Conservation (phyloP, 1,139 yeast species). For the Diutina catenulata region DNA sequence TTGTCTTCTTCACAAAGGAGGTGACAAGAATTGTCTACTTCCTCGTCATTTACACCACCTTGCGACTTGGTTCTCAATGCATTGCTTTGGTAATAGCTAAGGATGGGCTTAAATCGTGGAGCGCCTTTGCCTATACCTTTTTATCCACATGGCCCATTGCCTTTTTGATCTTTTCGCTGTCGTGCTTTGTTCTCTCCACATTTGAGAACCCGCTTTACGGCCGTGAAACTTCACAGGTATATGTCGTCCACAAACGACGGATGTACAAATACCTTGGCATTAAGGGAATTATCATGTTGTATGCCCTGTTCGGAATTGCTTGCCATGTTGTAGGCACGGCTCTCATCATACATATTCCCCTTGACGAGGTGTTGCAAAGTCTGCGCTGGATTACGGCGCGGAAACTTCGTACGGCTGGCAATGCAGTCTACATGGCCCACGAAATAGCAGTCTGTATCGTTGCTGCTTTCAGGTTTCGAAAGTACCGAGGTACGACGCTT, state of each 20-base stretch:
- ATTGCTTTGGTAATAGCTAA: slow-evolving; percentile 1
- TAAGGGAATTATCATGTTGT: background rate
- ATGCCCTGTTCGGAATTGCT: background rate
- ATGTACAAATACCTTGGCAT: background rate
- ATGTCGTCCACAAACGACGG: background rate
- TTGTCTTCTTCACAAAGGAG: slow-evolving; percentile 2
- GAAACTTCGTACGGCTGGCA: slow-evolving; percentile 3
- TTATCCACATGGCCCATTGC: background rate
- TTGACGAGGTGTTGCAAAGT: background rate
- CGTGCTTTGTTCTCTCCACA: background rate
- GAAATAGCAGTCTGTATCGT: background rate
- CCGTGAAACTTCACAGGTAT: background rate
- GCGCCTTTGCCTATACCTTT: background rate
- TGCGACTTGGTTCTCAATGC: background rate
- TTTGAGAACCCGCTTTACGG: background rate
- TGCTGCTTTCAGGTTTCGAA: background rate
- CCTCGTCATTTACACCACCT: background rate
- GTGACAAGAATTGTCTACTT: slow-evolving; percentile 4
- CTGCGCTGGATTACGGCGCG: background rate
- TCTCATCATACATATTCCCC: background rate
- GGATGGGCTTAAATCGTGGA: slow-evolving; percentile 4
- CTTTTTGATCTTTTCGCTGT: slow-evolving; percentile 3
- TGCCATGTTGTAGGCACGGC: background rate
- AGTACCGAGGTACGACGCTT: background rate
- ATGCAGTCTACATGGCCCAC: background rate